phyloP scores from a whole-genome alignment of 768 basidiomycete species.

The Mycena latifolia region DNA sequence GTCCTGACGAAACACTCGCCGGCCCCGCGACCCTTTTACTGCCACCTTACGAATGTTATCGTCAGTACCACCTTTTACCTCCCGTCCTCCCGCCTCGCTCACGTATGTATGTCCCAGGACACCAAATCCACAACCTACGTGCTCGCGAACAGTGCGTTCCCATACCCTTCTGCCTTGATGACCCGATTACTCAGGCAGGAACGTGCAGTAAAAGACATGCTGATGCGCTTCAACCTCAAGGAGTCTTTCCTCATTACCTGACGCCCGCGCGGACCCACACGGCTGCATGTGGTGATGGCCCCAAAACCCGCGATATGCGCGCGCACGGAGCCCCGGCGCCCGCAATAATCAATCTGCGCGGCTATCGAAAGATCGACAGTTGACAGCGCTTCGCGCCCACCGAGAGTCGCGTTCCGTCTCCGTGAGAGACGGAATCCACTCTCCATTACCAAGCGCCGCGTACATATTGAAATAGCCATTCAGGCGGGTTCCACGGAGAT shows the following conservation, averaged over 20 bases:
- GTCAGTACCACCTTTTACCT: conserved; percentile 51
- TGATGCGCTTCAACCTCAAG: conserved; percentile 30
- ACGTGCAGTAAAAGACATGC: conserved; percentile 31
- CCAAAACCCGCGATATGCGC: too few species aligned
- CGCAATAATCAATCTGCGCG: too few species aligned
- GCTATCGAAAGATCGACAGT: too few species aligned
- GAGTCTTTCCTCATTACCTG: conserved; percentile 26
- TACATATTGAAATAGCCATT: too few species aligned
- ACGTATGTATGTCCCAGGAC: conserved; percentile 55
- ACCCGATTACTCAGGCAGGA: neutral
- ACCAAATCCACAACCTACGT: conserved; percentile 68
- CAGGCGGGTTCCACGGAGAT: too few species aligned
- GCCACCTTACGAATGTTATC: conserved; percentile 79
- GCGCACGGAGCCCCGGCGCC: too few species aligned
- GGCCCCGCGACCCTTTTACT: conserved; percentile 70
- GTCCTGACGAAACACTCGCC: conserved; percentile 71
- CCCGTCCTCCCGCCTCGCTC: neutral
- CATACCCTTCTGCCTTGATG: neutral
- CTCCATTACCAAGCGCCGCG: too few species aligned
- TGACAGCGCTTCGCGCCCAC: too few species aligned
- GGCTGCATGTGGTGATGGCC: too few species aligned
- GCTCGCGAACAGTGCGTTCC: conserved; percentile 43
- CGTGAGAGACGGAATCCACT: too few species aligned
- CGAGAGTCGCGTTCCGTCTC: too few species aligned
- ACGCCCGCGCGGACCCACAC: neutral